Percentiles rank a stretch among this genome's conserved stretches.
phyloP scores from a whole-genome alignment of 2,329 filamentous ascomycete species.

The Drechslerella coelobrocha region DNA sequence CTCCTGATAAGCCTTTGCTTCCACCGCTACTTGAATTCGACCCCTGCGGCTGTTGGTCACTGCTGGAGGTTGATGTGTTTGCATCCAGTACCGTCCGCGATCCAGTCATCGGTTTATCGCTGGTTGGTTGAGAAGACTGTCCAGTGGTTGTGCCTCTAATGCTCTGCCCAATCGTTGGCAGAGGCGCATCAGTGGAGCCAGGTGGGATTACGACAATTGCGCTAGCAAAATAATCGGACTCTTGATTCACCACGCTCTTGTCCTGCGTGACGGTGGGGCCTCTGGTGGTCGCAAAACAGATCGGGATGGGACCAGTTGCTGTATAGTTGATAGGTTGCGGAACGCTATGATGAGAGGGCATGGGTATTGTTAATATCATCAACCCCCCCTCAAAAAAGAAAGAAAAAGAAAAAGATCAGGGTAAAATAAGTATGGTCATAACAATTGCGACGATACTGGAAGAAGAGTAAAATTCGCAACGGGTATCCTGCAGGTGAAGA shows the following conservation, averaged over 20 bases:
- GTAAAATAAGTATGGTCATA: not conserved
- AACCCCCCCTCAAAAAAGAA: not conserved
- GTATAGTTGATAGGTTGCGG: conserved; percentile 28
- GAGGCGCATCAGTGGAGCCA: not conserved
- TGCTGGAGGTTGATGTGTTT: not conserved
- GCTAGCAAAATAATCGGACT: conserved; percentile 36
- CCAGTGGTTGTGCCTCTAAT: not conserved
- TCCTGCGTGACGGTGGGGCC: conserved; percentile 22
- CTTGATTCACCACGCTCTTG: conserved; percentile 29
- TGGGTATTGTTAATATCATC: too few species aligned
- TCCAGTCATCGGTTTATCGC: not conserved
- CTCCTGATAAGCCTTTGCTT: conserved; percentile 11
- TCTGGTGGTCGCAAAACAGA: conserved; percentile 36
- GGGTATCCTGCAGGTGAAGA: too few species aligned
- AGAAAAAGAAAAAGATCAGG: not conserved
- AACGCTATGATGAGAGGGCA: conserved; percentile 2
- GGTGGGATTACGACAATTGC: conserved; percentile 23
- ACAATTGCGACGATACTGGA: too few species aligned
- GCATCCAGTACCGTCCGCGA: not conserved
- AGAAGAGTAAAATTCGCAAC: too few species aligned
- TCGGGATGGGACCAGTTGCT: conserved; percentile 19
- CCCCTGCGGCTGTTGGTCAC: conserved; percentile 1
- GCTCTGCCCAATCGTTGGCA: not conserved
- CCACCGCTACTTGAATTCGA: not conserved
- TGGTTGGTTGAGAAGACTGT: not conserved